These are phyloP conservation scores for Gaeumannomyces sp. DNA, from an alignment of 2,329 filamentous ascomycete species.

Conservation along the genomic window DNA sequence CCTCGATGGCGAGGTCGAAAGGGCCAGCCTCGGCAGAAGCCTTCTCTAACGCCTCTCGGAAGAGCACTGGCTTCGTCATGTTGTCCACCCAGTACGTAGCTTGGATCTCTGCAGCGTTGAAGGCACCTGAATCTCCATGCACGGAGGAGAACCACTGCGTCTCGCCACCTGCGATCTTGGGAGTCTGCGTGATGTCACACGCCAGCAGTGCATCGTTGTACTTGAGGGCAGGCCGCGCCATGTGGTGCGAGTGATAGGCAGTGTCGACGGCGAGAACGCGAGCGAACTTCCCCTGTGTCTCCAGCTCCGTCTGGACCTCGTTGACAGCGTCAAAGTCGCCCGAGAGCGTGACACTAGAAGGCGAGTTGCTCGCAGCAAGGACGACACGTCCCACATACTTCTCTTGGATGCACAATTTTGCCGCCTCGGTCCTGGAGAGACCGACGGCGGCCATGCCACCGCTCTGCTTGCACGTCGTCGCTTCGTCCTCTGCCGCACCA, in stretches of 20 bases:
- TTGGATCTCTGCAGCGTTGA: conserved; percentile 13
- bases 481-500: background rate
- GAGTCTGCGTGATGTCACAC: conserved; percentile 22
- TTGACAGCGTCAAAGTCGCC: conserved; percentile 26
- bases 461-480: conserved; percentile 2
- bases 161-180: conserved; percentile 17
- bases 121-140: conserved; percentile 16
- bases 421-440: conserved; percentile 22
- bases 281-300: conserved; percentile 24
- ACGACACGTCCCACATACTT: conserved; percentile 21
- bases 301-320: conserved; percentile 18
- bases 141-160: conserved; percentile 36
- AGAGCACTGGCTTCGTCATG: conserved; percentile 36
- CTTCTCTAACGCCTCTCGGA: conserved; percentile 32
- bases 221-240: conserved; percentile 27
- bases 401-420: conserved; percentile 17
- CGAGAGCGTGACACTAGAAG: conserved; percentile 28
- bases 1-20: conserved; percentile 34
- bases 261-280: conserved; percentile 34
- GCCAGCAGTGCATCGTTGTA: conserved; percentile 27
- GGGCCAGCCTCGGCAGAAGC: conserved; percentile 16
- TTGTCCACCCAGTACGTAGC: conserved; percentile 38
- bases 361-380: conserved; percentile 28
- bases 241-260: conserved; percentile 45
- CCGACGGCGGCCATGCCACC: conserved; percentile 32